Base-by-base conservation (phyloP, 805 yeast species). In the Suhomyces prunicola region DNA sequence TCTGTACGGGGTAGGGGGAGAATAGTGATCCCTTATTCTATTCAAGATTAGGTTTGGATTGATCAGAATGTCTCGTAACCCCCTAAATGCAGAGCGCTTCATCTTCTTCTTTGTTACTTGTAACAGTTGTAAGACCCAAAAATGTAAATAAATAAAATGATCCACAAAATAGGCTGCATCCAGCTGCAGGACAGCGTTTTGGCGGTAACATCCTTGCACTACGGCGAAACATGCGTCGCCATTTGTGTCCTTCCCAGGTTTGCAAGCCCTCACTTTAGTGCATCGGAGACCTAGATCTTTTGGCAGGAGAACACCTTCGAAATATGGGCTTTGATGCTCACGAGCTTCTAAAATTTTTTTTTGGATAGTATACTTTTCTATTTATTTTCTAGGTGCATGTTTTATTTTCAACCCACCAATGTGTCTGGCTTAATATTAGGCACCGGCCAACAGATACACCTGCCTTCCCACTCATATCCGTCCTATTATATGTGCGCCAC, bases 81-180 rank as follows among this genome's bases (percentile, higher is more conserved):
- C 23, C 22, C 29, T 42, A 10, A 9, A 42, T 42, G 46, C 46
- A 24, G 23, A 42, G 46, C 45, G 46, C 27, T 22, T 13, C 17
- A 23, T 23, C 31, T 13, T 42, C 46, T 31, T 22, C 46, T 42
- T 42, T 42, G 46, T 42, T 31, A 13, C 44, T 47, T 44, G 49
- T 47, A 47, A 47, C 49, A 35, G 19, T 33, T 47, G 49, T 47
- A 47, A 47, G 49, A 47, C 49, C 15, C 17, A n/a, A 47, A 47
- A 36, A 47, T 47, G 49, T 47, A 47, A 47, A 47, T 36, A 47
- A 33, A 33, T 9, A 42, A 42, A 24, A 42, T 33, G 36, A 24
- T 39, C 24, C 42, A 39, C 42, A 39, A 39, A 39, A 17, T 39
- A 29, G 42, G 24, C 12, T 39, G 42, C 42, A 19, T 39, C 36